Percentiles rank a stretch among this genome's conserved stretches.
Evolutionary conservation across 805 yeast species (phyloP).

Genomic region (Suhomyces pyralidae): DNA sequence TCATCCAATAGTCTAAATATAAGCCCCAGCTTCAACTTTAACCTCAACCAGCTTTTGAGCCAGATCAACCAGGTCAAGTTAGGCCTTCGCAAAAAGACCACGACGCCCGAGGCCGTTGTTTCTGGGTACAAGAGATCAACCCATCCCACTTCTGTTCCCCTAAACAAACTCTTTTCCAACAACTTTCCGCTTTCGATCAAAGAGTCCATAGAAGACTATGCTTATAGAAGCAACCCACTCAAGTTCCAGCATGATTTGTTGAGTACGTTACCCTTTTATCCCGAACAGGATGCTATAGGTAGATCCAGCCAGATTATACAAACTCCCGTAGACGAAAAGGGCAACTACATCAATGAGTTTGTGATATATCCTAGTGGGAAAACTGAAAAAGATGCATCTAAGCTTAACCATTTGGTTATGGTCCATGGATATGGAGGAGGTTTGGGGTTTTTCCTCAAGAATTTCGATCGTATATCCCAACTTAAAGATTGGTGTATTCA

Average conservation of each 20-base stretch:
- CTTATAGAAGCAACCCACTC: slow-evolving; percentile 34
- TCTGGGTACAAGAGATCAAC: slow-evolving; percentile 48
- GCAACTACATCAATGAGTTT: slow-evolving; percentile 39
- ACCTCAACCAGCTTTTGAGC: slow-evolving; percentile 1
- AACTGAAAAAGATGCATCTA: slow-evolving; percentile 12
- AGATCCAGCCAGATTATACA: slow-evolving; percentile 30
- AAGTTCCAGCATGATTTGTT: slow-evolving; percentile 47
- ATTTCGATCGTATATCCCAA: slow-evolving; percentile 25
- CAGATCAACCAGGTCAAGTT: slow-evolving; percentile 1
- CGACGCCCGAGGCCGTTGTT: not conserved
- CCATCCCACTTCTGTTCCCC: slow-evolving; percentile 66
- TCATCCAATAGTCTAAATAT: not conserved
- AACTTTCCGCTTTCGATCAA: slow-evolving; percentile 56
- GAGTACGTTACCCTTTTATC: slow-evolving; percentile 45
- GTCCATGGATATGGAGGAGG: slow-evolving; percentile 47
- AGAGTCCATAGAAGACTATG: slow-evolving; percentile 55
- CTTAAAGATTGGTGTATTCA: slow-evolving; percentile 66
- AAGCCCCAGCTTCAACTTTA: slow-evolving; percentile 6
- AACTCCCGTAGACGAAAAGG: slow-evolving; percentile 27
- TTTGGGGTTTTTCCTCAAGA: slow-evolving; percentile 42
- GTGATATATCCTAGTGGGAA: slow-evolving; percentile 33
- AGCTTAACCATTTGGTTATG: slow-evolving; percentile 39
- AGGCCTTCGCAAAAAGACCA: not conserved
- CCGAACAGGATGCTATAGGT: slow-evolving; percentile 29
- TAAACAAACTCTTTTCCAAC: slow-evolving; percentile 49